Base-by-base conservation (phyloP, 805 yeast species). In the Candida maris region DNA sequence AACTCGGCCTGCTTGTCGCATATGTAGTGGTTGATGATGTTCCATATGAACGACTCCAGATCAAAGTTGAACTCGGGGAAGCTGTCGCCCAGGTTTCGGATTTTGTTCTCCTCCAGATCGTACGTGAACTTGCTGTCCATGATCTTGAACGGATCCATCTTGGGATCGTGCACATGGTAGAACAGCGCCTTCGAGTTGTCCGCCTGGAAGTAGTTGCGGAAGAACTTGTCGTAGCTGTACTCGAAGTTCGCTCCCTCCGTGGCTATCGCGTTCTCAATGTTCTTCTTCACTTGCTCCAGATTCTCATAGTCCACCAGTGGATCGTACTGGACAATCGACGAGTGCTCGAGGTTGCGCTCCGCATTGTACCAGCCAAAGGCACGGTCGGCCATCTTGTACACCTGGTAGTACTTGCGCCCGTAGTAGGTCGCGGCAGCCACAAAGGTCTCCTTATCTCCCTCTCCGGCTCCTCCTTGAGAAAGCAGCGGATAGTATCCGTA, bases 381-480 rank as follows among this genome's bases (percentile, higher is more conserved):
- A 30, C 54, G 44, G 35, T 59, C 64, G 8, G 61, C 50, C 40
- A 42, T 58, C 30, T 71, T 67, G 39, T 70, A 67, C 6, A 73
- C 68, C 57, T 79, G 84, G 49, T 79, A 78, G 46, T 68, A 78
- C 2, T 70, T 67, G 32, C 68, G 54, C 3, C 64, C 61, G 35
- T 71, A 63, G 14, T 71, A 71, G 30, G 70, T 67, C 6, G 88
- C 84, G 2, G 88, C 84, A 0, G 88, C 85, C 39, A 81, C 65
- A 41, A 79, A 78, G 1, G 89, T 81, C 45, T 81, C 88, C 52
- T 82, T 82, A 53, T 82, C 88, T 36, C 88, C 88, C 58, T 79
- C 85, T n/a, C 89, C 89, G 5, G 69, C 71, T 27, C 69, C 68
- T 19, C 82, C 81, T 55, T 77, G 78, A 3, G 81, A 65, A 27